These are phyloP conservation scores for Waltiozyma sp. DNA, from an alignment of 1,139 yeast species.

Conservation along the genomic window DNA sequence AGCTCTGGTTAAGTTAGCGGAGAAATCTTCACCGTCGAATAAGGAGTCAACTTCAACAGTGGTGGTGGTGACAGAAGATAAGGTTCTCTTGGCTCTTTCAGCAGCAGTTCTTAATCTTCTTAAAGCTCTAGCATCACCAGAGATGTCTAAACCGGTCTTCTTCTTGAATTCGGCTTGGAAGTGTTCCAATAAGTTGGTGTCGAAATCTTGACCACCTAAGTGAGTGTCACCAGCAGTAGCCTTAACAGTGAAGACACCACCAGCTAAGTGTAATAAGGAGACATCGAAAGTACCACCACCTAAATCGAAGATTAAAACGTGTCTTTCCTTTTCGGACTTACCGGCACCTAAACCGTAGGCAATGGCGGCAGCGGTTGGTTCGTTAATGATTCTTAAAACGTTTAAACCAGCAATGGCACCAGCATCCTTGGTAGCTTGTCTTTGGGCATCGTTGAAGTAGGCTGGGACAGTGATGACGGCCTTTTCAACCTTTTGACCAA, in stretches of 20 bases:
- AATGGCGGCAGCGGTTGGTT: slow-evolving; percentile 97
- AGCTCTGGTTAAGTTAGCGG: slow-evolving; percentile 96
- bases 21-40: slow-evolving; percentile 94
- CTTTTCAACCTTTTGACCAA: slow-evolving; percentile 87
- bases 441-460: slow-evolving; percentile 94
- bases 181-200: slow-evolving; percentile 89
- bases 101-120: slow-evolving; percentile 98
- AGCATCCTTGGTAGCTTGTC: slow-evolving; percentile 98
- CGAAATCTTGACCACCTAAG: slow-evolving; percentile 99
- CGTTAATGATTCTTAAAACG: slow-evolving; percentile 94
- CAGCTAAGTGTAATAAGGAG: slow-evolving; percentile 90
- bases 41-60: slow-evolving; percentile 95
- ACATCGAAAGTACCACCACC: slow-evolving; percentile 99
- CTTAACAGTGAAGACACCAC: slow-evolving; percentile 98
- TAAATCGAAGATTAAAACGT: slow-evolving; percentile 86
- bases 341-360: slow-evolving; percentile 97
- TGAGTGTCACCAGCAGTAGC: slow-evolving; percentile 99
- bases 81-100: slow-evolving; percentile 99
- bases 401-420: slow-evolving; percentile 96
- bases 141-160: slow-evolving; percentile 90
- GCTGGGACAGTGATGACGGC: slow-evolving; percentile 97
- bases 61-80: slow-evolving; percentile 93
- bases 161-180: slow-evolving; percentile 93
- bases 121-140: slow-evolving; percentile 89
- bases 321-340: slow-evolving; percentile 79